Percentiles rank a stretch among this genome's conserved stretches.
phyloP scores from a whole-genome alignment of 1,284 basidiomycete species.

The Rhodotorula sp. region DNA sequence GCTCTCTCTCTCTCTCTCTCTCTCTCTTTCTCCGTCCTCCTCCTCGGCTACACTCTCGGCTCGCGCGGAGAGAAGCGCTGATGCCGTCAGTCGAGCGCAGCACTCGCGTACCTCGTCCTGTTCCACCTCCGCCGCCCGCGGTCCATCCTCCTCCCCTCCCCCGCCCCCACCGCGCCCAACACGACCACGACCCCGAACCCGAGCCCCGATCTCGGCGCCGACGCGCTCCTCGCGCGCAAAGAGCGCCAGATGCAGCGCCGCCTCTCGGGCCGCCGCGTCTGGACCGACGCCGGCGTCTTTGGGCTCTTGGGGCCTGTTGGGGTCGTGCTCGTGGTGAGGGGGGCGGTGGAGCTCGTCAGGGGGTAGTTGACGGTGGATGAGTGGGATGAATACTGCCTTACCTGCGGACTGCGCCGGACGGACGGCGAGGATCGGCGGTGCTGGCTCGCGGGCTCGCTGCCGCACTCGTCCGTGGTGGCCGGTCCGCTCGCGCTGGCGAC shows the following conservation, averaged over 20 bases:
- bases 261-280: slow-evolving; percentile 63
- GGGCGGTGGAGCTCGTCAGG: not conserved
- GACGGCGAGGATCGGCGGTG: too few relatives aligned
- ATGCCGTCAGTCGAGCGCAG: slow-evolving; percentile 17
- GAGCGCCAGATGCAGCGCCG: slow-evolving; percentile 68
- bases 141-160: slow-evolving; percentile 45
- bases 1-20: not conserved
- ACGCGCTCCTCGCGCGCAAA: slow-evolving; percentile 69
- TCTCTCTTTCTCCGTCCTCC: not conserved
- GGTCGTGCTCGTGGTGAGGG: slow-evolving; percentile 44
- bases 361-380: too few relatives aligned
- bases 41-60: too few relatives aligned
- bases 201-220: slow-evolving; percentile 52
- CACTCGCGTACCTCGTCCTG: slow-evolving; percentile 47
- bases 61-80: not conserved
- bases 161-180: slow-evolving; percentile 29
- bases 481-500: too few relatives aligned
- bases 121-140: slow-evolving; percentile 48
- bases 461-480: too few relatives aligned
- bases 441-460: too few relatives aligned
- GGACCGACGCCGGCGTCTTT: slow-evolving; percentile 74
- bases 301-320: slow-evolving; percentile 61
- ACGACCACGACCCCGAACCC: slow-evolving; percentile 15
- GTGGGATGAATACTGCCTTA: too few relatives aligned
- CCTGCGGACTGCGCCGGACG: too few relatives aligned